These are phyloP conservation scores for Sugiyamaella paludigena DNA, from an alignment of 1,139 yeast genomes.

Conservation along the genomic window DNA sequence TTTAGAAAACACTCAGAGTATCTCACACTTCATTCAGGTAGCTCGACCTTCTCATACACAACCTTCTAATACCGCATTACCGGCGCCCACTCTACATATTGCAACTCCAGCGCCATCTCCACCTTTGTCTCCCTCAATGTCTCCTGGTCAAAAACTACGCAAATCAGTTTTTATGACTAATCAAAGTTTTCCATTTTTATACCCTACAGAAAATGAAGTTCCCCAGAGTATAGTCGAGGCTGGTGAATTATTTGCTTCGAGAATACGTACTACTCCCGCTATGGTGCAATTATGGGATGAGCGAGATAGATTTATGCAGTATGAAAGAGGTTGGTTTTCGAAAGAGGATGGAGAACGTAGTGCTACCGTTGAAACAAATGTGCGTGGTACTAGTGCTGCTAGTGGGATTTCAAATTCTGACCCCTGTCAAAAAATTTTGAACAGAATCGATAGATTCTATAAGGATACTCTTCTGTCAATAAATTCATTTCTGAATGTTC, in stretches of 20 bases:
- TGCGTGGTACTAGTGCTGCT: not conserved
- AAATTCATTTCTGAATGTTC: constrained; percentile 60
- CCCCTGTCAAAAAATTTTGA: constrained; percentile 38
- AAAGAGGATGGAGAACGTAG: constrained; percentile 9
- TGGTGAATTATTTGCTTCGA: constrained; percentile 55
- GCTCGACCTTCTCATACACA: constrained; percentile 58
- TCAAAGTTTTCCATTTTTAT: constrained; percentile 74
- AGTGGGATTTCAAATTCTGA: not conserved
- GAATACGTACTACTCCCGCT: constrained; percentile 64
- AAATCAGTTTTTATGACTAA: constrained; percentile 71
- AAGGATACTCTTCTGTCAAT: constrained; percentile 50
- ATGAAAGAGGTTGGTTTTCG: constrained; percentile 67
- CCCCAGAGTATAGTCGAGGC: constrained; percentile 86
- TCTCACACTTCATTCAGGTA: constrained; percentile 46
- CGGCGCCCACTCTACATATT: constrained; percentile 65
- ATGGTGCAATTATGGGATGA: constrained; percentile 71
- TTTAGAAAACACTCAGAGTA: constrained; percentile 47
- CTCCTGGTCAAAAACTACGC: constrained; percentile 58
- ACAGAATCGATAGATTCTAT: constrained; percentile 63
- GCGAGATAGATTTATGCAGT: constrained; percentile 63
- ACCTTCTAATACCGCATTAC: constrained; percentile 53
- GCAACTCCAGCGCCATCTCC: constrained; percentile 93
- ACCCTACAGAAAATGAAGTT: constrained; percentile 54
- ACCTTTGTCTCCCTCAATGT: constrained; percentile 55
- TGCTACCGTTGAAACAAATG: constrained; percentile 16